These are phyloP conservation scores for Talaromyces borbonicus DNA, from an alignment of 495 filamentous ascomycete species.

Conservation along the genomic window DNA sequence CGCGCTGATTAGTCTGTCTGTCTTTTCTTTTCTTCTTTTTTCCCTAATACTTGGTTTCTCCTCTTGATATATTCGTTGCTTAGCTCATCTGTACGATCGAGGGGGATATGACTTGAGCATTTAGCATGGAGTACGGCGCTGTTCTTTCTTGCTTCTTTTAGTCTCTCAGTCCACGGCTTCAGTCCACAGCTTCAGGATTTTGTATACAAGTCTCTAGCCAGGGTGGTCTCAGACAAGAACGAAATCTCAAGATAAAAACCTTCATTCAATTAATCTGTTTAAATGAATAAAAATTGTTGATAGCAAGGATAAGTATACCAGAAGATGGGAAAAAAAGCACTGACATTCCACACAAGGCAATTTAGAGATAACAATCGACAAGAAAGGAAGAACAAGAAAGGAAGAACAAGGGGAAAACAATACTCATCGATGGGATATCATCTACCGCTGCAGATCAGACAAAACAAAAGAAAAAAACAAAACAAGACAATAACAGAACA, in stretches of 20 bases:
- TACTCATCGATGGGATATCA: conserved; percentile 3
- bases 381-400: neutral
- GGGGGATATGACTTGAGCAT: too few relatives aligned
- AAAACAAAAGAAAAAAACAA: conserved; percentile 6
- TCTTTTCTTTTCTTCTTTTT: conserved; percentile 9
- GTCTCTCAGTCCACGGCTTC: too few relatives aligned
- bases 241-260: too few relatives aligned
- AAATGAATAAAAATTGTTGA: too few relatives aligned
- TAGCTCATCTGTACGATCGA: neutral
- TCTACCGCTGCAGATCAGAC: neutral
- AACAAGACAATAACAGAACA: neutral
- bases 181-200: too few relatives aligned
- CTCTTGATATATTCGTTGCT: conserved; percentile 5
- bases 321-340: too few relatives aligned
- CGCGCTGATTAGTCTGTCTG: conserved; percentile 21
- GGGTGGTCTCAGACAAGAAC: too few relatives aligned
- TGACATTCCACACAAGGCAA: too few relatives aligned
- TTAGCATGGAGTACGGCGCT: conserved; percentile 3
- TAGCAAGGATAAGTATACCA: too few relatives aligned
- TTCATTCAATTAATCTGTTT: too few relatives aligned
- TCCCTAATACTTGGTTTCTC: neutral
- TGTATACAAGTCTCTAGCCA: too few relatives aligned
- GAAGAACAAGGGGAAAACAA: conserved; percentile 9
- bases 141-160: too few relatives aligned
- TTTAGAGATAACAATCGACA: neutral